Evolutionary conservation across 345 rosid species (phyloP), one percentile per base, ranked within the genome.

Genomic region (Corchorus capsularis): DNA sequence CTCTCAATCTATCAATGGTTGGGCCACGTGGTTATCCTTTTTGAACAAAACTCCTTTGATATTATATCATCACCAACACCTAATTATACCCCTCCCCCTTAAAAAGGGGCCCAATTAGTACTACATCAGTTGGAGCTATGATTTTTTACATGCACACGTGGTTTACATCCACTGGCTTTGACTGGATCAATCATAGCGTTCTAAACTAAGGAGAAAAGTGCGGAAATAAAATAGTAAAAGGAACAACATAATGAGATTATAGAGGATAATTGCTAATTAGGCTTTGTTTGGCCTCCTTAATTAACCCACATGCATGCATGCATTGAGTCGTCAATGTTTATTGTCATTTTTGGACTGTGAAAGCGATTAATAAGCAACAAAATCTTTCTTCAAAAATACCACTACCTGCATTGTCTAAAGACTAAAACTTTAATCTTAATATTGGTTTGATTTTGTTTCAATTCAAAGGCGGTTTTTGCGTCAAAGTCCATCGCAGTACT

Each of bases 131-230:
- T 9, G 45, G 60, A 17, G 22, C 46, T 14, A 47, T 55, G 2
- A 54, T 61, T 43, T 45, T 32, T 39, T 41, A 57, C 79, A 50
- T 37, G 81, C 71, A 69, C 79, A 81, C 81, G 82, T 65, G 84
- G 82, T 37, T 45, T 9, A 13, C 45, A 54, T 15, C 8, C 17
- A 84, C 35, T 66, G 22, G 79, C 77, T 20, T 75, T 59, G 75
- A 75, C 57, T 17, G 6, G 16, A 80, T 72, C 77, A 59, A 62
- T 19, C 66, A 69, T 69, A 35, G 27, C 63, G 49, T 13, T 67
- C 37, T 50, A 4, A 43, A 34, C 54, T 14, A 22, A 1, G n/a
- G 8, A 14, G 15, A 49, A 43, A 53, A 11, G 34, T 8, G 6
- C 2, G 15, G 32, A 1, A 54, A 17, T 5, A 22, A 32, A 39